Percentiles rank a stretch among this genome's conserved stretches.
Conservation (phyloP, 345 rosid genomes). For the Cardiospermum halicacabum region DNA sequence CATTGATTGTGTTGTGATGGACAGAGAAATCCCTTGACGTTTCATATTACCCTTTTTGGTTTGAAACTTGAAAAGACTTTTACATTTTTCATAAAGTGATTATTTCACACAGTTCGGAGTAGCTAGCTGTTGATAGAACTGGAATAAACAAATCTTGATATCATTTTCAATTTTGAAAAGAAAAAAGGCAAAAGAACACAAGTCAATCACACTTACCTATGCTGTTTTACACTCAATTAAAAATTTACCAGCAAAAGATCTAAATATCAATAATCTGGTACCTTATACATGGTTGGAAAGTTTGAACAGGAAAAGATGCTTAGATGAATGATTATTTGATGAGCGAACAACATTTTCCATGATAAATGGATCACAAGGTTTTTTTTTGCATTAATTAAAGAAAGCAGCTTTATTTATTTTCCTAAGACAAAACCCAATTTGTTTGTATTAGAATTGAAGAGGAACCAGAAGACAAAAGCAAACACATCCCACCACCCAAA, state of each 20-base stretch:
- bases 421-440: slow-evolving; percentile 11
- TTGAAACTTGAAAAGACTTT: slow-evolving; percentile 19
- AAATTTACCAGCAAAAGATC: too few relatives aligned
- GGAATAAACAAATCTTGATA: too few relatives aligned
- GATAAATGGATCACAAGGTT: too few relatives aligned
- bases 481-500: slow-evolving; percentile 14
- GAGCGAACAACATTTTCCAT: background rate
- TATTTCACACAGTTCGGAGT: too few relatives aligned
- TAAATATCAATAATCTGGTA: too few relatives aligned
- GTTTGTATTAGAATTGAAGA: slow-evolving; percentile 18
- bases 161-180: too few relatives aligned
- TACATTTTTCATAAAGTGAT: too few relatives aligned
- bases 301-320: slow-evolving; percentile 5
- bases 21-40: background rate
- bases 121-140: too few relatives aligned
- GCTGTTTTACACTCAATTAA: too few relatives aligned
- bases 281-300: background rate
- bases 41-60: background rate
- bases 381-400: slow-evolving; percentile 18
- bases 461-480: slow-evolving; percentile 13
- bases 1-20: background rate
- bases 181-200: too few relatives aligned
- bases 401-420: slow-evolving; percentile 18
- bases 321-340: background rate
- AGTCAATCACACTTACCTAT: too few relatives aligned